phyloP scores from a whole-genome alignment of 208 protist species.

The Crithidia thermophila region DNA sequence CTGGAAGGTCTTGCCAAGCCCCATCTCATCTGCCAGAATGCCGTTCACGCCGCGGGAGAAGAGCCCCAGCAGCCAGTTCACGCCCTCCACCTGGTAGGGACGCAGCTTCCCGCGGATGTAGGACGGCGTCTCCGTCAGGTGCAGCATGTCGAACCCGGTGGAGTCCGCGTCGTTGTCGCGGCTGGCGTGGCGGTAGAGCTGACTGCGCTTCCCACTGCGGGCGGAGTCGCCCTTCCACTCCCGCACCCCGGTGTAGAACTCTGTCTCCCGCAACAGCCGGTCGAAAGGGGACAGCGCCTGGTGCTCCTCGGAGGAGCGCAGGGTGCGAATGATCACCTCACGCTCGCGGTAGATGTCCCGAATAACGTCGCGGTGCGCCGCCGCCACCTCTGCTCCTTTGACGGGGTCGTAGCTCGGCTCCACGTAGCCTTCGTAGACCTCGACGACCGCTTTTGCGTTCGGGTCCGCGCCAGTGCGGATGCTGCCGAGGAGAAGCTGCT shows the following conservation, averaged over 20 bases:
- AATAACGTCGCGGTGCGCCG: constrained; percentile 38
- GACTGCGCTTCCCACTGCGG: constrained; percentile 14
- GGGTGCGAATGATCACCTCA: constrained; percentile 63
- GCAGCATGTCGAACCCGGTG: constrained; percentile 60
- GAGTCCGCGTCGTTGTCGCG: constrained; percentile 47
- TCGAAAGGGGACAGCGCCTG: constrained; percentile 70
- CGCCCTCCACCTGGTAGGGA: constrained; percentile 98
- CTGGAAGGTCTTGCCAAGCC: constrained; percentile 97
- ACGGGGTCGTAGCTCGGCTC: constrained; percentile 58
- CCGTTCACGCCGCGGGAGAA: constrained; percentile 97
- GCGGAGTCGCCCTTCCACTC: constrained; percentile 58
- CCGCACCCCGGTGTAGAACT: constrained; percentile 87
- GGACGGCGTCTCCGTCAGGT: constrained; percentile 82
- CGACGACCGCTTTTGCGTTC: constrained; percentile 58
- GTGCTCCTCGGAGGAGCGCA: constrained; percentile 70
- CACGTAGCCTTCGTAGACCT: constrained; percentile 77
- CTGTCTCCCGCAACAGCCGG: constrained; percentile 74
- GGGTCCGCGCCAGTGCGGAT: constrained; percentile 72
- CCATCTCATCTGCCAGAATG: constrained; percentile 99
- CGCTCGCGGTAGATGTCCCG: constrained; percentile 57
- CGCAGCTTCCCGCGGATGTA: constrained; percentile 94
- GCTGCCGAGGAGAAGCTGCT: constrained; percentile 75
- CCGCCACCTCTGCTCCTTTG: constrained; percentile 39
- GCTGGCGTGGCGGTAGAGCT: constrained; percentile 29
- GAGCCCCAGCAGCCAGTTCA: constrained; percentile 98